These are phyloP conservation scores for Nematodospora anomalae DNA, from an alignment of 1,139 yeast genomes.

Conservation along the genomic window DNA sequence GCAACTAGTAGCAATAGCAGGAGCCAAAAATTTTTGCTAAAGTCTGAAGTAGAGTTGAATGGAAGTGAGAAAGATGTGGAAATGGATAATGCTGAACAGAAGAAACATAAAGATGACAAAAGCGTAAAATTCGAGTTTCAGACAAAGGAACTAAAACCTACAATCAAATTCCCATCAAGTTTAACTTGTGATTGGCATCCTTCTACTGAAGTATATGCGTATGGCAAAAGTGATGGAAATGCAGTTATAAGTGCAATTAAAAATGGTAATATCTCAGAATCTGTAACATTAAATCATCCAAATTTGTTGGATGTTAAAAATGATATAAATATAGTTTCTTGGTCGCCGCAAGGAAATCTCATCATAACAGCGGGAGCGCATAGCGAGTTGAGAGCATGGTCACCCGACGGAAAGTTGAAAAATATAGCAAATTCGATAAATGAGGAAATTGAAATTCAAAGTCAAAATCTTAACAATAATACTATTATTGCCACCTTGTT, in stretches of 20 bases:
- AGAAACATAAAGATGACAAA: slow-evolving; percentile 7
- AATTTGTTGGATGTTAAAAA: slow-evolving; percentile 21
- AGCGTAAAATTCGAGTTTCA: slow-evolving; percentile 15
- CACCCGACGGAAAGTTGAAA: slow-evolving; percentile 60
- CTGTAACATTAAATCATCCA: slow-evolving; percentile 39
- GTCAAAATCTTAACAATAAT: slow-evolving; percentile 9
- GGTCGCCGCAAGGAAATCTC: slow-evolving; percentile 64
- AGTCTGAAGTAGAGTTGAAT: slow-evolving; percentile 17
- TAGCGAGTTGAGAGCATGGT: slow-evolving; percentile 73
- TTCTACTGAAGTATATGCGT: slow-evolving; percentile 36
- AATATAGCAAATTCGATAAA: slow-evolving; percentile 43
- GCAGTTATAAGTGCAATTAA: slow-evolving; percentile 39
- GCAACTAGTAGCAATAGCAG: slow-evolving; percentile 6
- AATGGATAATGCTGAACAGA: slow-evolving; percentile 7
- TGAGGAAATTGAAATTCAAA: slow-evolving; percentile 14
- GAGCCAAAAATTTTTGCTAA: slow-evolving; percentile 16
- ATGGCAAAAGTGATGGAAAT: slow-evolving; percentile 34
- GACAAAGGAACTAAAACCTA: slow-evolving; percentile 25
- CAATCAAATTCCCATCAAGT: slow-evolving; percentile 27
- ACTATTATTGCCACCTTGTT: slow-evolving; percentile 23
- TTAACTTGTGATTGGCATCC: slow-evolving; percentile 45
- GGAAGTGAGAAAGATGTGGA: slow-evolving; percentile 12
- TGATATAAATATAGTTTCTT: slow-evolving; percentile 47
- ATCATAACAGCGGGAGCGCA: slow-evolving; percentile 57
- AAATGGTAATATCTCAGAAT: slow-evolving; percentile 31